These are phyloP conservation scores for Amyloporia xantha DNA, from an alignment of 768 basidiomycete species.

Conservation along the genomic window DNA sequence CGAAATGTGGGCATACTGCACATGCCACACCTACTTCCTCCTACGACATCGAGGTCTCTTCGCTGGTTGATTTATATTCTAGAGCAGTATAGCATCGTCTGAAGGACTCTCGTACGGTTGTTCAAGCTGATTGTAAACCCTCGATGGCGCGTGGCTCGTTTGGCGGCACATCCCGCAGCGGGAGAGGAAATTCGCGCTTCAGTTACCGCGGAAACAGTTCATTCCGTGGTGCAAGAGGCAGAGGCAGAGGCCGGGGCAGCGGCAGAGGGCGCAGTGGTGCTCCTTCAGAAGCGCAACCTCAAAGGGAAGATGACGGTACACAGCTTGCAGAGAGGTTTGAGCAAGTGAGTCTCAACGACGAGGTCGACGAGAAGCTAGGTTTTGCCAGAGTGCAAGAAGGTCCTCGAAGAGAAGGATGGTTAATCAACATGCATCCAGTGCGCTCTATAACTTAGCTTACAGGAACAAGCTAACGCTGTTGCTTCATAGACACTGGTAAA, in stretches of 20 bases:
- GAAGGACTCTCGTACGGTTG: too few species aligned
- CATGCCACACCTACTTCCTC: too few species aligned
- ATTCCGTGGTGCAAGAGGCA: too few species aligned
- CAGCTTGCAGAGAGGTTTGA: slow-evolving; percentile 84
- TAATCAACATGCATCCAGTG: slow-evolving; percentile 98
- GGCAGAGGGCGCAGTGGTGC: slow-evolving; percentile 39
- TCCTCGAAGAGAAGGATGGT: slow-evolving; percentile 75
- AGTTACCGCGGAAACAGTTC: background rate
- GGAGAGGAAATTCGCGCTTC: slow-evolving; percentile 1
- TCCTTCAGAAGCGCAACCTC: slow-evolving; percentile 42
- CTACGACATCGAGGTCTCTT: too few species aligned
- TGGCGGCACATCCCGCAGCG: background rate
- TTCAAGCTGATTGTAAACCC: too few species aligned
- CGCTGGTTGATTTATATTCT: too few species aligned
- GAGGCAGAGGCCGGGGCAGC: slow-evolving; percentile 49
- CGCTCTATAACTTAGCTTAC: slow-evolving; percentile 27
- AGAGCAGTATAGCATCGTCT: too few species aligned
- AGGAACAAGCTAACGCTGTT: background rate
- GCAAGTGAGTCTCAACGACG: slow-evolving; percentile 64
- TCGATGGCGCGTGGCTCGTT: background rate
- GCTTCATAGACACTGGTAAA: slow-evolving; percentile 69
- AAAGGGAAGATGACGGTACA: slow-evolving; percentile 87
- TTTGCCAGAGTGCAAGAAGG: slow-evolving; percentile 82
- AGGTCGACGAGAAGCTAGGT: slow-evolving; percentile 91
- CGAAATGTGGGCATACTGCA: too few species aligned